These are phyloP conservation scores for Acanthamoeba quina DNA, from an alignment of 208 protist genomes.

Conservation along the genomic window DNA sequence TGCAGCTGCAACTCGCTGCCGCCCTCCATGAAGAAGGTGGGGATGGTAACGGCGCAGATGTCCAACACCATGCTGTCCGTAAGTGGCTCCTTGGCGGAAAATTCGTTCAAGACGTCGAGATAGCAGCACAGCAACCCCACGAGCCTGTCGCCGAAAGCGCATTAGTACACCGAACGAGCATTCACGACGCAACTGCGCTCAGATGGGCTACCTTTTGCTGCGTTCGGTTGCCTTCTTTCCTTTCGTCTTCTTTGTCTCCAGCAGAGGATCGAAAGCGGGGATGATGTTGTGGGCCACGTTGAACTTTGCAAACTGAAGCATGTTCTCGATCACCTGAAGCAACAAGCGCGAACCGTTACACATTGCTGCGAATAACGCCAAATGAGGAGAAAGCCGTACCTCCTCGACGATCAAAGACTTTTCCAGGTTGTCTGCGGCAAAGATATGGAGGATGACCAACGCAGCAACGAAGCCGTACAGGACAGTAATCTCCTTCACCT, in stretches of 20 bases:
- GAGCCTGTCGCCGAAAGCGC: neutral
- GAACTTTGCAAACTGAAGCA: conserved; percentile 69
- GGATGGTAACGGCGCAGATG: conserved; percentile 31
- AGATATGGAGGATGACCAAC: conserved; percentile 45
- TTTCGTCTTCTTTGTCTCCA: conserved; percentile 24
- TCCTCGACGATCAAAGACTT: conserved; percentile 62
- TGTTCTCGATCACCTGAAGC: conserved; percentile 58
- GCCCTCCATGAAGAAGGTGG: conserved; percentile 66
- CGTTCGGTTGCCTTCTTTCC: conserved; percentile 40
- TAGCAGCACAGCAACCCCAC: conserved; percentile 4
- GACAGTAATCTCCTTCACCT: conserved; percentile 15
- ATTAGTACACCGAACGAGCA: neutral
- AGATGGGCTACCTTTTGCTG: neutral
- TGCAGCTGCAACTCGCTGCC: conserved; percentile 69
- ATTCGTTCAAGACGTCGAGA: conserved; percentile 69
- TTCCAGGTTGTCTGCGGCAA: conserved; percentile 32
- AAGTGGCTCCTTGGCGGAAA: neutral
- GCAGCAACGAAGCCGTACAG: conserved; percentile 49
- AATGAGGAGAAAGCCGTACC: neutral
- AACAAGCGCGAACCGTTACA: neutral
- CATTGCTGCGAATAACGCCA: neutral
- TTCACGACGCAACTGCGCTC: too few species aligned
- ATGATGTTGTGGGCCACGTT: conserved; percentile 59
- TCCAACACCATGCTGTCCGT: conserved; percentile 73
- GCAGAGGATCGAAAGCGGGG: conserved; percentile 56